These are phyloP conservation scores for Mycena capillaripes DNA, from an alignment of 768 basidiomycete genomes.

Conservation along the genomic window DNA sequence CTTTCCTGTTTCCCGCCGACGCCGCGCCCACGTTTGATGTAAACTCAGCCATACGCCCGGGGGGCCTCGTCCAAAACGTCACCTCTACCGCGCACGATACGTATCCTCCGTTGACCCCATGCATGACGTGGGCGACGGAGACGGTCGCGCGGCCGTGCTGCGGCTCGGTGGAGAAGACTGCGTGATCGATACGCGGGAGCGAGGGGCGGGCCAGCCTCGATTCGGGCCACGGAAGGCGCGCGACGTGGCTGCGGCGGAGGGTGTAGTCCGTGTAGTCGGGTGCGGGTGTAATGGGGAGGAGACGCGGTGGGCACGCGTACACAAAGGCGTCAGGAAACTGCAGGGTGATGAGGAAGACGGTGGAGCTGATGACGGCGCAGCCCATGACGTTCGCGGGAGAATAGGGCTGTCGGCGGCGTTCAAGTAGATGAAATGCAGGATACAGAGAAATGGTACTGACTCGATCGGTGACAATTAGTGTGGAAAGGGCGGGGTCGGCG, in stretches of 20 bases:
- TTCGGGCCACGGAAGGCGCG: conserved; percentile 24
- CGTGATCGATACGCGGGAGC: not conserved
- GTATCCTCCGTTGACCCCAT: not conserved
- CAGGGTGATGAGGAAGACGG: conserved; percentile 19
- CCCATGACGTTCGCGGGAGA: conserved; percentile 3
- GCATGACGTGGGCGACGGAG: not conserved
- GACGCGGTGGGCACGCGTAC: conserved; percentile 29
- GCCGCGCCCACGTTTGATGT: no score
- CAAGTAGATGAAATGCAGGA: no score
- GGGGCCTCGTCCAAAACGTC: conserved; percentile 36
- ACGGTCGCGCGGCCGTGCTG: conserved; percentile 26
- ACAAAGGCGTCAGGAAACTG: conserved; percentile 15
- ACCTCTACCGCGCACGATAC: conserved; percentile 9
- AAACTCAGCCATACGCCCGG: not conserved
- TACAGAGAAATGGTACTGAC: not conserved
- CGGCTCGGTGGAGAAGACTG: conserved; percentile 32
- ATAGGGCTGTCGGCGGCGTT: not conserved
- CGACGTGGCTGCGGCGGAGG: conserved; percentile 34
- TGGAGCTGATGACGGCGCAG: conserved; percentile 17
- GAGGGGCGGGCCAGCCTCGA: no score
- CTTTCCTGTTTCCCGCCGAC: not conserved
- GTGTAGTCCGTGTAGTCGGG: conserved; percentile 23
- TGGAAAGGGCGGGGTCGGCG: not conserved
- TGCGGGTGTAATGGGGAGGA: conserved; percentile 6
- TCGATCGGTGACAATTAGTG: conserved; percentile 14